These are phyloP conservation scores for Leccinum disarticulatum DNA, from an alignment of 768 basidiomycete genomes.

Conservation along the genomic window DNA sequence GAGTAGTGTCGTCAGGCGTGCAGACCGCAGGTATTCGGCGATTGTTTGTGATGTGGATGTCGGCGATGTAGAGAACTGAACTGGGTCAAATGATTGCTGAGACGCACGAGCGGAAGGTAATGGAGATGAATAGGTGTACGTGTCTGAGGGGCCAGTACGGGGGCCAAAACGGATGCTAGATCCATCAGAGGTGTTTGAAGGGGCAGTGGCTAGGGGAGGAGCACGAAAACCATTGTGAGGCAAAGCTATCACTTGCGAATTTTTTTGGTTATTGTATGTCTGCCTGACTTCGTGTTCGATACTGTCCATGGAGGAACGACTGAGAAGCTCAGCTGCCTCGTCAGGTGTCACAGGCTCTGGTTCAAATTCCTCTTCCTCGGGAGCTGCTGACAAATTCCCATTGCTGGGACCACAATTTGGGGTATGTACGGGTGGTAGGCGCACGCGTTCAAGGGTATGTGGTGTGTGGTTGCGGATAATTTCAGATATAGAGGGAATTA, in stretches of 20 bases:
- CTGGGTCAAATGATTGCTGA: slow-evolving; percentile 27
- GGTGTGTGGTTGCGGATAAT: slow-evolving; percentile 82
- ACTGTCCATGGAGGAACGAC: slow-evolving; percentile 86
- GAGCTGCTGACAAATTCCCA: slow-evolving; percentile 42
- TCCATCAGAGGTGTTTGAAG: slow-evolving; percentile 57
- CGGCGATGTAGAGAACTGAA: slow-evolving; percentile 44
- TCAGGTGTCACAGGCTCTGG: slow-evolving; percentile 50
- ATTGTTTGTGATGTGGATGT: slow-evolving; percentile 66
- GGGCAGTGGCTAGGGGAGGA: slow-evolving; percentile 23
- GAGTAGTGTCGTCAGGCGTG: slow-evolving; percentile 78
- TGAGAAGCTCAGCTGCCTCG: slow-evolving; percentile 64
- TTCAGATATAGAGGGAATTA: slow-evolving; percentile 83
- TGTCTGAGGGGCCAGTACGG: slow-evolving; percentile 42
- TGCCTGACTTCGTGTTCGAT: slow-evolving; percentile 79
- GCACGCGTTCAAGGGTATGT: slow-evolving; percentile 48
- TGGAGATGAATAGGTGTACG: slow-evolving; percentile 54
- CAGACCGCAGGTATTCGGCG: slow-evolving; percentile 85
- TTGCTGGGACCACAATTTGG: slow-evolving; percentile 50
- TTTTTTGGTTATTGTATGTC: slow-evolving; percentile 61
- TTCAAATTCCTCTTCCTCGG: slow-evolving; percentile 52
- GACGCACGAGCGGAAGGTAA: slow-evolving; percentile 22
- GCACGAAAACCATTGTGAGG: slow-evolving; percentile 46
- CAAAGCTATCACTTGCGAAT: slow-evolving; percentile 31
- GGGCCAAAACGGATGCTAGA: slow-evolving; percentile 40
- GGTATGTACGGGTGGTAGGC: slow-evolving; percentile 44